These are phyloP conservation scores for Phytopythium cucurbitacearum DNA, from an alignment of 352 stramenopile species.

Conservation along the genomic window DNA sequence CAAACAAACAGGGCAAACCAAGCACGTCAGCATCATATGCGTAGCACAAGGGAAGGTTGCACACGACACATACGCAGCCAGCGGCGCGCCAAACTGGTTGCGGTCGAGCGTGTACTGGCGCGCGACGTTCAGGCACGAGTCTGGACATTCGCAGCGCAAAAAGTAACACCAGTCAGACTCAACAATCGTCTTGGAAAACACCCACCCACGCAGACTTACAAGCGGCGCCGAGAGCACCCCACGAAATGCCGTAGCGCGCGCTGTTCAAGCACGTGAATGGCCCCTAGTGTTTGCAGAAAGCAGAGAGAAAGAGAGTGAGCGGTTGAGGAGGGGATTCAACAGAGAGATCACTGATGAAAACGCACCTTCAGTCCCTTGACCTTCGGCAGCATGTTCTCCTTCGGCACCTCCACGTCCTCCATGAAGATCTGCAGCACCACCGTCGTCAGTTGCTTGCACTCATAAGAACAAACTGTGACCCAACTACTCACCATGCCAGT, in stretches of 20 bases:
- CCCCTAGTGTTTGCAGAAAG: conserved; percentile 35
- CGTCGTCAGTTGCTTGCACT: neutral
- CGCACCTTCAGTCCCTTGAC: conserved; percentile 79
- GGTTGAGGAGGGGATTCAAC: neutral
- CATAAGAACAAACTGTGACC: neutral
- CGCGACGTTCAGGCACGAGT: conserved; percentile 92
- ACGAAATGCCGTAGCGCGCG: conserved; percentile 96
- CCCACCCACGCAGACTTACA: conserved; percentile 51
- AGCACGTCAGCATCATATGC: conserved; percentile 7
- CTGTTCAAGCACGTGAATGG: conserved; percentile 98
- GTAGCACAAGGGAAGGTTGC: neutral
- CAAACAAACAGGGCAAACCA: neutral
- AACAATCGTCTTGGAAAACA: neutral
- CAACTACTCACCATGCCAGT: conserved; percentile 87
- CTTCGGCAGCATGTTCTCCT: conserved; percentile 92
- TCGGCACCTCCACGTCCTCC: conserved; percentile 94
- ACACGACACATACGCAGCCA: conserved; percentile 81
- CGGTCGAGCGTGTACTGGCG: conserved; percentile 95
- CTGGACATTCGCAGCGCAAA: conserved; percentile 15
- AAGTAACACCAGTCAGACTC: neutral
- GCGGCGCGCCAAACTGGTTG: conserved; percentile 93
- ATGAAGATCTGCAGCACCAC: conserved; percentile 88
- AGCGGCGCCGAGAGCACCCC: conserved; percentile 94
- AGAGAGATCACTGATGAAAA: neutral
- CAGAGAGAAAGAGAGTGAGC: conserved; percentile 4